phyloP scores from a whole-genome alignment of 2,329 filamentous ascomycete genomes.

The Cytospora paraplurivora region DNA sequence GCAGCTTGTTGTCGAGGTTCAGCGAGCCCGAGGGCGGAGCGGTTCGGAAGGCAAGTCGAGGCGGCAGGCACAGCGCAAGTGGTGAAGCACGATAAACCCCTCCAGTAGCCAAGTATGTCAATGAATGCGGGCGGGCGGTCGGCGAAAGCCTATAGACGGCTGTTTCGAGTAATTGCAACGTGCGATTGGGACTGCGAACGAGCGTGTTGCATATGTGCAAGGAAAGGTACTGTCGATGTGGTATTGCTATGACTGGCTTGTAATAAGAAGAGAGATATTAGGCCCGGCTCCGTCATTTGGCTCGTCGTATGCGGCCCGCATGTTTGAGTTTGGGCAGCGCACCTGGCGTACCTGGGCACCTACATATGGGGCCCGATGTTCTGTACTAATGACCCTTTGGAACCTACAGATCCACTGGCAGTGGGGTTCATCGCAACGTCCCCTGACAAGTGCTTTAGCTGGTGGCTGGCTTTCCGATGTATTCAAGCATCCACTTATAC shows the following conservation, averaged over 20 bases:
- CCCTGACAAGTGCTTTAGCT: neutral
- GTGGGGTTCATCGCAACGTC: neutral
- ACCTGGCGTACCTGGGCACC: neutral
- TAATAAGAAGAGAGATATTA: neutral
- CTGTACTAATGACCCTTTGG: neutral
- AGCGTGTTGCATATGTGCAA: neutral
- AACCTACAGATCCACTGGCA: neutral
- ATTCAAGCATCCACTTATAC: neutral
- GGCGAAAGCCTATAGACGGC: neutral
- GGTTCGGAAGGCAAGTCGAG: neutral
- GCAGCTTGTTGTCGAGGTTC: neutral
- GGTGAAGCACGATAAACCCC: conserved; percentile 6
- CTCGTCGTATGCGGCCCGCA: neutral
- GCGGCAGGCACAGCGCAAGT: conserved; percentile 6
- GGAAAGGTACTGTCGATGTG: neutral
- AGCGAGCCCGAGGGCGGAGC: conserved; percentile 11
- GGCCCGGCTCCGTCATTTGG: neutral
- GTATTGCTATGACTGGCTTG: neutral
- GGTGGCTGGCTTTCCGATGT: neutral
- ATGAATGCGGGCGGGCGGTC: neutral
- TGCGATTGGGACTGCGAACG: neutral
- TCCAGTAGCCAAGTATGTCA: conserved; percentile 21
- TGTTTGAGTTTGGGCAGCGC: neutral
- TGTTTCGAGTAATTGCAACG: neutral
- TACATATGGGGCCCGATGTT: neutral